Percentiles rank a stretch among this genome's conserved stretches.
phyloP scores from a whole-genome alignment of 1,284 basidiomycete species.

The Polyporus tsugae region DNA sequence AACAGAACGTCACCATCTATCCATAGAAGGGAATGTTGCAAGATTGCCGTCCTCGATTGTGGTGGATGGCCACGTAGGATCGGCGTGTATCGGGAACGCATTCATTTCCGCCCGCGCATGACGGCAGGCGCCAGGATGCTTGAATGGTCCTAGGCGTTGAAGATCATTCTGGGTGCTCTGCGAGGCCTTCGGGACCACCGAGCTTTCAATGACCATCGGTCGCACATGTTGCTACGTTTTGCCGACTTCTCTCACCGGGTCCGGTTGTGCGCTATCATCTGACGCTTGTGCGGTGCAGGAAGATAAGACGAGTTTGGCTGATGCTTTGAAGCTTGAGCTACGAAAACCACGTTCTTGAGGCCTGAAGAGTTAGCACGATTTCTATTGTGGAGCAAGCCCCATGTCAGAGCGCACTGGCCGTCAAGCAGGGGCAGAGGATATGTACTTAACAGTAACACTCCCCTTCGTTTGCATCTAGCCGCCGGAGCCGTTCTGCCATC shows the following conservation, averaged over 20 bases:
- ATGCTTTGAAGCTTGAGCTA: neutral
- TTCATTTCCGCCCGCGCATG: neutral
- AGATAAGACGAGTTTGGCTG: neutral
- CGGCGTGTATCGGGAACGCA: neutral
- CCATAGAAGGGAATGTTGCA: neutral
- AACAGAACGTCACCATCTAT: neutral
- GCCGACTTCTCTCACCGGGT: constrained; percentile 3
- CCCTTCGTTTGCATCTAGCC: neutral
- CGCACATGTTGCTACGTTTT: neutral
- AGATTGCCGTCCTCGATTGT: constrained; percentile 1
- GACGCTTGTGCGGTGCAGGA: neutral
- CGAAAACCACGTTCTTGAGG: neutral
- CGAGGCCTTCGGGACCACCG: neutral
- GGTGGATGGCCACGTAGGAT: too few relatives aligned
- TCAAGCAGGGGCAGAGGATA: neutral
- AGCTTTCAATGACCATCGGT: neutral
- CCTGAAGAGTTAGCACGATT: neutral
- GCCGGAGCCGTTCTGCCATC: neutral
- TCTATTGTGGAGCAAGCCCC: neutral
- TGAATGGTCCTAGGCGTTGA: neutral
- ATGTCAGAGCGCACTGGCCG: neutral
- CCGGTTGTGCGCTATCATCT: neutral
- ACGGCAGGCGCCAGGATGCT: neutral
- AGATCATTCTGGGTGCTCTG: neutral
- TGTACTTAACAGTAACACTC: neutral